Base-by-base conservation (phyloP, 192 early-diverging fungal species). In the Umbelopsis sp. region DNA sequence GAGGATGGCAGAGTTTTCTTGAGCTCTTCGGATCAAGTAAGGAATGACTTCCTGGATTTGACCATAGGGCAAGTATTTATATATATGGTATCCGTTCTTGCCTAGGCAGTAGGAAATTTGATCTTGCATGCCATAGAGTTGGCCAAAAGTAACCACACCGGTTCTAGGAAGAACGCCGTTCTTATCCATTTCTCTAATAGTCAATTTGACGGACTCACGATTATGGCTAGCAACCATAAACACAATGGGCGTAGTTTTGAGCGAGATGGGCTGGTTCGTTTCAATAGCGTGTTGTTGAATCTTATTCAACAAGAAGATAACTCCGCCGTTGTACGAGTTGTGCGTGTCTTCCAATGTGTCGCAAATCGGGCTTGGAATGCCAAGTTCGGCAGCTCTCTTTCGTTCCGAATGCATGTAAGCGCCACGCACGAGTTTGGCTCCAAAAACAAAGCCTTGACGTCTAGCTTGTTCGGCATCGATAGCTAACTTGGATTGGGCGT, bases 61-160 rank as follows among this genome's bases (percentile, higher is more conserved):
- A 27, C 95, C 97, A 78, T 97, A 98, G 0, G 95, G 92, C 6
- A 98, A 85, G 74, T 95, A 96, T 86, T 98, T 98, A 86, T 92
- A 95, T 65, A 92, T 90, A 71, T 85, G 86, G 69, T 91, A 92
- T 12, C 90, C 93, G 51, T 86, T 74, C 48, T 84, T 77, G 35
- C 90, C 95, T 52, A 99, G 84, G 0, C 87, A 89, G 74, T 91
- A 93, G 45, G 94, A 92, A 30, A 91, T 89, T 21, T 87, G 87
- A 78, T 99, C 97, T 77, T 93, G 90, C 97, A 99, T 99, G 55
- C 93, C 90, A 71, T 94, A 88, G 55, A 99, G 82, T 85, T 99
- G 97, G 23, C 93, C 97, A 79, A 99, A 97, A 77, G 89, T 87
- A 25, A 99, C 91, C 10, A 87, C 69, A 68, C 88, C 89, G 30